Percentiles rank a stretch among this genome's conserved stretches.
Evolutionary conservation across 2,329 filamentous ascomycete species (phyloP).

Genomic region (Magnaporthiopsis rhizophila): DNA sequence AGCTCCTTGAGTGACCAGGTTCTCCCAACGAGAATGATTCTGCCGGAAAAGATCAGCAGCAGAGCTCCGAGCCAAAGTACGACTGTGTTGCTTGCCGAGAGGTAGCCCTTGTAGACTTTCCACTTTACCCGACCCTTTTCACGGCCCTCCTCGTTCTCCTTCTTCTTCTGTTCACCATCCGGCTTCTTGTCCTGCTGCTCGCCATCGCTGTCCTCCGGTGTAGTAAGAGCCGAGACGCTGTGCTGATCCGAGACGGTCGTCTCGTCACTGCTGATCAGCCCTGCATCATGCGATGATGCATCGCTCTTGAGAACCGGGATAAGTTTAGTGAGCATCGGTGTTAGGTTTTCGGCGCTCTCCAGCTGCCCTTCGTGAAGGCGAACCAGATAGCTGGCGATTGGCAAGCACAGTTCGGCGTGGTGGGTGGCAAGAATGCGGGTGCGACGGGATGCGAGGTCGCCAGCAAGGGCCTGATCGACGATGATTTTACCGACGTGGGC

Average conservation of each 20-base stretch:
- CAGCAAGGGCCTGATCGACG: constrained; percentile 41
- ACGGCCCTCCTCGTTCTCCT: constrained; percentile 20
- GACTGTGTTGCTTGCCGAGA: constrained; percentile 21
- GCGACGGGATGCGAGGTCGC: constrained; percentile 40
- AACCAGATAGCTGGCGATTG: constrained; percentile 22
- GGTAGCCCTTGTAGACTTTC: constrained; percentile 25
- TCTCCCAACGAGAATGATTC: constrained; percentile 18
- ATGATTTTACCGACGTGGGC: constrained; percentile 37
- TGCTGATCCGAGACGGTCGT: not conserved
- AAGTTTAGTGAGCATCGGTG: constrained; percentile 5
- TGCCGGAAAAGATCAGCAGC: constrained; percentile 16
- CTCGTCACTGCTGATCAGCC: not conserved
- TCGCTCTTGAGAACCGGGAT: not conserved
- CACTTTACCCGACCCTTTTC: constrained; percentile 26
- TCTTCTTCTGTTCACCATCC: constrained; percentile 5
- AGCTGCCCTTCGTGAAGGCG: constrained; percentile 21
- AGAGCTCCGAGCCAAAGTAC: constrained; percentile 20
- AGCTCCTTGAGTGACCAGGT: constrained; percentile 28
- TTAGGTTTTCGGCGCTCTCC: constrained; percentile 15
- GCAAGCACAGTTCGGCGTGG: constrained; percentile 25
- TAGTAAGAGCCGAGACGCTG: not conserved
- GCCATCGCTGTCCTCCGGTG: constrained; percentile 4
- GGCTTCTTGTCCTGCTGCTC: constrained; percentile 9
- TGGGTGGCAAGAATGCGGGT: constrained; percentile 60
- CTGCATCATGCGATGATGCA: not conserved